These are phyloP conservation scores for Curvularia hawaiiensis DNA, from an alignment of 2,329 filamentous ascomycete species.

Conservation along the genomic window DNA sequence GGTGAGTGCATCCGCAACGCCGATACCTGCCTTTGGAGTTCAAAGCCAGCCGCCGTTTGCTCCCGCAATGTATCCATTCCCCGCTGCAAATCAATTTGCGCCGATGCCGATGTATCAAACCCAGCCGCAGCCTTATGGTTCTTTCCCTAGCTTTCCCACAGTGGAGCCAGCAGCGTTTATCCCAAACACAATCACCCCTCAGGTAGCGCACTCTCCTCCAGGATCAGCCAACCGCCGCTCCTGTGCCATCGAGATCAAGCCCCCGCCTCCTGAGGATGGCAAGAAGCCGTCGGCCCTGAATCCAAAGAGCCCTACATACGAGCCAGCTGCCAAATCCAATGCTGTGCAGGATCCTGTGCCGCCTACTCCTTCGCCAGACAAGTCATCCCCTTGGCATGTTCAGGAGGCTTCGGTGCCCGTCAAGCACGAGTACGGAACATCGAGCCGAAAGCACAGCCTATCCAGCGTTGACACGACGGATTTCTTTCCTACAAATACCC, in stretches of 20 bases:
- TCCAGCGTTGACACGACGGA: constrained; percentile 49
- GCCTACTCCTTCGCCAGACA: constrained; percentile 43
- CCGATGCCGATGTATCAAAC: constrained; percentile 38
- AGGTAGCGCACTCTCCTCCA: constrained; percentile 34
- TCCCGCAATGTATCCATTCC: constrained; percentile 33
- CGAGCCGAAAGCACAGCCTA: constrained; percentile 44
- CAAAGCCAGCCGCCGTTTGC: constrained; percentile 33
- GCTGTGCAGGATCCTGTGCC: constrained; percentile 23
- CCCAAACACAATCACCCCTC: constrained; percentile 17
- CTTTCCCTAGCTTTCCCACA: constrained; percentile 23
- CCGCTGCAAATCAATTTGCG: constrained; percentile 28
- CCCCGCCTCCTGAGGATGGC: constrained; percentile 37
- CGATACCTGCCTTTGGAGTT: constrained; percentile 27
- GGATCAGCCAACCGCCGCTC: constrained; percentile 46
- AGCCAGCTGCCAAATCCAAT: constrained; percentile 34
- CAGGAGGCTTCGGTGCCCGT: constrained; percentile 25
- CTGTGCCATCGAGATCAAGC: constrained; percentile 49
- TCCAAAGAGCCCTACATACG: constrained; percentile 49
- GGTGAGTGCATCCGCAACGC: constrained; percentile 12
- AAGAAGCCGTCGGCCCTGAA: constrained; percentile 43
- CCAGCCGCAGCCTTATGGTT: constrained; percentile 23
- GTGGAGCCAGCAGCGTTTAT: constrained; percentile 32
- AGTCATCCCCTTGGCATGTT: constrained; percentile 34
- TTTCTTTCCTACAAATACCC: constrained; percentile 50
- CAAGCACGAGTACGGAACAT: constrained; percentile 20